Conservation (phyloP, 306 rosid genomes). For the Ormosia emarginata region DNA sequence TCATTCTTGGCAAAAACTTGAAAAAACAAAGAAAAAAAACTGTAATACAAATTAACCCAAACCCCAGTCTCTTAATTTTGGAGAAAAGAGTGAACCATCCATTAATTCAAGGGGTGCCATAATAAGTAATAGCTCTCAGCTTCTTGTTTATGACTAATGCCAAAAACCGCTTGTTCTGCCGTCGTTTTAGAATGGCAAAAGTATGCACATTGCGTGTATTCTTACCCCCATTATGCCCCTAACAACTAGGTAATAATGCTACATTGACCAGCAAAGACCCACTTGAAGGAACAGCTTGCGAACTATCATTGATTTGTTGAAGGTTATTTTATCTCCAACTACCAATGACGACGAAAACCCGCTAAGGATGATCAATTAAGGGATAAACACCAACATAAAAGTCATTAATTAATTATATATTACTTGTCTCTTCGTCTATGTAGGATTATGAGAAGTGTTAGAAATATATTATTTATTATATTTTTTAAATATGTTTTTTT, state of each 20-base stretch:
- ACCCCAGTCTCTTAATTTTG: background rate
- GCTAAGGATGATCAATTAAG: background rate
- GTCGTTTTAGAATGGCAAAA: background rate
- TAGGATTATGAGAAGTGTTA: too few relatives aligned
- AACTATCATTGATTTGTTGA: background rate
- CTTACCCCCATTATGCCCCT: too few relatives aligned
- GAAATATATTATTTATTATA: too few relatives aligned
- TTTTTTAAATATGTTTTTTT: too few relatives aligned
- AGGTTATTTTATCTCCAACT: background rate
- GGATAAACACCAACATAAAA: too few relatives aligned
- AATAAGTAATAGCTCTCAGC: background rate
- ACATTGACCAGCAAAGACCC: background rate
- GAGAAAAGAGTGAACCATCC: background rate
- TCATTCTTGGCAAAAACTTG: background rate
- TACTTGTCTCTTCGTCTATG: background rate
- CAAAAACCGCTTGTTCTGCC: too few relatives aligned
- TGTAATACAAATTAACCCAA: background rate
- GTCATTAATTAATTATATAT: background rate
- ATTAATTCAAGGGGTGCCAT: background rate
- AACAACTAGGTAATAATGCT: too few relatives aligned
- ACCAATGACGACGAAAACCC: too few relatives aligned
- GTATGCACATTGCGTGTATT: background rate
- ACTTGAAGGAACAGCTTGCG: background rate
- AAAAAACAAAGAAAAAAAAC: background rate
- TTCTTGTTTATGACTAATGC: background rate